These are phyloP conservation scores for Fraxinus cuspidata DNA, from an alignment of 257 asterid species.

Conservation along the genomic window DNA sequence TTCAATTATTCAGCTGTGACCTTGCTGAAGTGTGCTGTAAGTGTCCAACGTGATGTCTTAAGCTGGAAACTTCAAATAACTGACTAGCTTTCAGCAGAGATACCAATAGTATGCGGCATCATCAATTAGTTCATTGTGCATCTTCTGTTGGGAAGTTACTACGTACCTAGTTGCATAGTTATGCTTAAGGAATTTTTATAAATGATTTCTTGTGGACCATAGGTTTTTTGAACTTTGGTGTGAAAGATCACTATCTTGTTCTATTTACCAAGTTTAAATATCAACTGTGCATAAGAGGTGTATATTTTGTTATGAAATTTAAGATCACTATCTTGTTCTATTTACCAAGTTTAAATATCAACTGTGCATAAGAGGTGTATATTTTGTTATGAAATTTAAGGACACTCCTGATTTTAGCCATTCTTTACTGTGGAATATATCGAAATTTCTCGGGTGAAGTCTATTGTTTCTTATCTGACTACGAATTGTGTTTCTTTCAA, in stretches of 20 bases:
- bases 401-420: neutral
- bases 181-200: too few species aligned
- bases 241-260: neutral
- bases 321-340: neutral
- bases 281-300: neutral
- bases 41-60: neutral
- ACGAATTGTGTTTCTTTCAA: conserved; percentile 32
- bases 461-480: neutral
- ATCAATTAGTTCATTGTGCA: too few species aligned
- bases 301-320: too few species aligned
- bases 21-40: neutral
- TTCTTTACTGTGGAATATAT: neutral
- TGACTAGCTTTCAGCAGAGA: neutral
- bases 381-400: neutral
- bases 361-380: neutral
- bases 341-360: neutral
- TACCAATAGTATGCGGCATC: neutral
- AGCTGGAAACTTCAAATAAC: neutral
- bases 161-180: too few species aligned
- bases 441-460: neutral
- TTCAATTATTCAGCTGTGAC: neutral
- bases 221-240: too few species aligned
- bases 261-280: neutral
- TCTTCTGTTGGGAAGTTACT: too few species aligned
- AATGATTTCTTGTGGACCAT: too few species aligned